Base-by-base conservation (phyloP, 306 rosid genomes). In the Vigna radiata region DNA sequence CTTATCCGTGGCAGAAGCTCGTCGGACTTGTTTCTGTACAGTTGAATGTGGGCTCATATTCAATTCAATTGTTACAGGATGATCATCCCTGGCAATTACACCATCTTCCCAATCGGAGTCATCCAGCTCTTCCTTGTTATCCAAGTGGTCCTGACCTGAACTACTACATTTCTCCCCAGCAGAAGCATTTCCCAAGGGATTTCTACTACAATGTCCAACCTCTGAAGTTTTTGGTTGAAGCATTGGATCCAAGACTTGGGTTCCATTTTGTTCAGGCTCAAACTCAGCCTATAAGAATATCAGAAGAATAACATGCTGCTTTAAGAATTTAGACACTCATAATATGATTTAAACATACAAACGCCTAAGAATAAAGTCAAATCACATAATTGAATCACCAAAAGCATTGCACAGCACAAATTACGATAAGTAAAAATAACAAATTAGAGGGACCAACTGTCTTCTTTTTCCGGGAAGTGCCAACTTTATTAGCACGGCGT, bases 71-170 rank as follows among this genome's bases (percentile, higher is more conserved):
- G 96, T 89, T 79, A 92, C 71, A 36, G 83, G 79, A 54, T 50
- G 64, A 88, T 82, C 83, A 39, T 71, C 85, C 47, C 73, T 27
- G 53, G 84, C 79, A 82, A 89, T 74, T 67, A 77, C 53, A 68
- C 96, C 97, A 81, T 95, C 97, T 87, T 95, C 97, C 98, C 97
- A 92, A 83, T 92, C 96, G 0, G 88, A 83, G 81, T 92, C 93
- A 83, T 88, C 67, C 77, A 87, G 60, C 52, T 91, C 96, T 69
- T 86, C 94, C 83, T 39, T 68, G 50, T 75, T 75, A 13, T 92
- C 83, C 18, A 68, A 41, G 68, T 52, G 27, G 72, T 63, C 54
- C 69, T 73, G 53, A 68, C 69, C 82, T n/a, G 82, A 54, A 83
- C 69, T 79, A 56, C 65, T 82, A 85, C 70, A 74, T 55, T 83